These are phyloP conservation scores for Gracilariopsis chorda DNA, from an alignment of 23 red algal genomes.

Conservation along the genomic window DNA sequence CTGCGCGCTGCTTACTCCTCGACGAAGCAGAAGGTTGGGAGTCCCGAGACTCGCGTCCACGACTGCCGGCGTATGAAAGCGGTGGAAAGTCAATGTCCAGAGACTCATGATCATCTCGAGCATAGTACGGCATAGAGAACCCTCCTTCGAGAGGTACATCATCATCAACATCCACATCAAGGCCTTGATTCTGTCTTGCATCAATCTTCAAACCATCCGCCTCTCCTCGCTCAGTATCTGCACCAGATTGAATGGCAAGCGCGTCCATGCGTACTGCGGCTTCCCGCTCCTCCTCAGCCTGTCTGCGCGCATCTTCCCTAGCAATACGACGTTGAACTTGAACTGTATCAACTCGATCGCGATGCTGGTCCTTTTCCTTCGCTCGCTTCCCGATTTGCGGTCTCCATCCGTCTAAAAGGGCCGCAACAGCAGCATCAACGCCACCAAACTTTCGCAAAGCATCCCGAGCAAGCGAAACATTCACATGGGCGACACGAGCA, in stretches of 20 bases:
- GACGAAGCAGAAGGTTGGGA: no score
- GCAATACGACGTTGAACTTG: not conserved
- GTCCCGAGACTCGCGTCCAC: no score
- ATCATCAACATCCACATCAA: not conserved
- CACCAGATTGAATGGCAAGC: not conserved
- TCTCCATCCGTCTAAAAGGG: not conserved
- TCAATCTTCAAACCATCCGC: not conserved
- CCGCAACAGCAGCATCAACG: not conserved
- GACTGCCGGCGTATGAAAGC: not conserved
- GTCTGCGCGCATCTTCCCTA: not conserved
- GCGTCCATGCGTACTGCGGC: not conserved
- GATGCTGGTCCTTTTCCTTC: not conserved
- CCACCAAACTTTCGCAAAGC: conserved; percentile 7
- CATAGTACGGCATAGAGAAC: not conserved
- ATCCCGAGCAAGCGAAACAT: not conserved
- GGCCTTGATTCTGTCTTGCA: not conserved
- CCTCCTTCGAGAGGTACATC: conserved; percentile 4
- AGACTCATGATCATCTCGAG: conserved; percentile 4
- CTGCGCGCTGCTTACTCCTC: no score
- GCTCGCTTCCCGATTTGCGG: conserved; percentile 2
- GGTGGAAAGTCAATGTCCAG: conserved; percentile 17
- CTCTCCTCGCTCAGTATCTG: not conserved
- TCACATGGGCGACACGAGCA: not conserved
- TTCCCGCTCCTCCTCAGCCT: conserved; percentile 6
- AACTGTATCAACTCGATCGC: not conserved